These are phyloP conservation scores for Scheffersomyces lignicola DNA, from an alignment of 1,139 yeast species.

Conservation along the genomic window DNA sequence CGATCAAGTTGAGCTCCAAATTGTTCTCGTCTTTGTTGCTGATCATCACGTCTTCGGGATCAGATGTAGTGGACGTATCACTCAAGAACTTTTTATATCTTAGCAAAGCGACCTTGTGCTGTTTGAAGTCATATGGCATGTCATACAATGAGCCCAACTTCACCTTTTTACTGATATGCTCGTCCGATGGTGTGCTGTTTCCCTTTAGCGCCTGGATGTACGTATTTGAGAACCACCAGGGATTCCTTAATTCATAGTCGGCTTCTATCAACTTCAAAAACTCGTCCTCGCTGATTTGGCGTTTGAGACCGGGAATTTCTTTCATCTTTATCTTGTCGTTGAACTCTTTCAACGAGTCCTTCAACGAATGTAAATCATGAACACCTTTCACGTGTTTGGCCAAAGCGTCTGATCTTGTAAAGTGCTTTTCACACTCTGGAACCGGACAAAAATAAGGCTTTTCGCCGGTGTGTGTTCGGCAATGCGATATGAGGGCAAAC, in stretches of 20 bases:
- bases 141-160: conserved; percentile 18
- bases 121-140: conserved; percentile 36
- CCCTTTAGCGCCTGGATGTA: conserved; percentile 27
- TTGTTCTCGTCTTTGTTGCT: conserved; percentile 12
- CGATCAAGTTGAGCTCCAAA: conserved; percentile 9
- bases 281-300: conserved; percentile 26
- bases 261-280: conserved; percentile 29
- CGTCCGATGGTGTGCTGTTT: conserved; percentile 9
- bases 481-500: conserved; percentile 61
- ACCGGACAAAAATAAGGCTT: conserved; percentile 66
- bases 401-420: conserved; percentile 60
- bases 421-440: conserved; percentile 67
- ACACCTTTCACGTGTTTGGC: conserved; percentile 64
- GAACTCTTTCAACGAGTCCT: conserved; percentile 33
- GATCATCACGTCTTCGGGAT: conserved; percentile 12
- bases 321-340: conserved; percentile 24
- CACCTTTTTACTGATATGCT: conserved; percentile 6
- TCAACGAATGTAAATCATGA: conserved; percentile 50
- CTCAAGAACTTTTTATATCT: conserved; percentile 29
- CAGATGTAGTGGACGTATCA: conserved; percentile 9
- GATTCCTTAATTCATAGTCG: conserved; percentile 36
- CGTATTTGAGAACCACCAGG: conserved; percentile 45
- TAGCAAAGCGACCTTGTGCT: conserved; percentile 32
- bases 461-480: conserved; percentile 67
- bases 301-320: conserved; percentile 7